Base-by-base conservation (phyloP, 2,329 filamentous ascomycete species). In the Botrytis medusae region DNA sequence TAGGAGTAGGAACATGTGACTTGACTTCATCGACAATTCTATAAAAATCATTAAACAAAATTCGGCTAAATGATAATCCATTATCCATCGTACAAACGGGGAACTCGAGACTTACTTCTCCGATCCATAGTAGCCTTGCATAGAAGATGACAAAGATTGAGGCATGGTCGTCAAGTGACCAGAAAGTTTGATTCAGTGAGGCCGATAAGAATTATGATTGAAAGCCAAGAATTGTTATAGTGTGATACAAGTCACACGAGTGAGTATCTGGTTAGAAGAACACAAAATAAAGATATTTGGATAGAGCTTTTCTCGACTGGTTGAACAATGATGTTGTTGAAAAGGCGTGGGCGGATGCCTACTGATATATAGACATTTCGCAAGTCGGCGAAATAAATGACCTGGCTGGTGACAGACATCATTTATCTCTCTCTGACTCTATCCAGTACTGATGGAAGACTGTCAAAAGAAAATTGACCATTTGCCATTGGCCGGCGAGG, bases 131-230 rank as follows among this genome's bases (percentile, higher is more conserved):
- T 42, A 72, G 71, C 71, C 71, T 72, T 61, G 71, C 51, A 72
- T 37, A 18, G 71, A 72, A 20, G 71, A 72, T 51, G 71, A 72
- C 25, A 72, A 42, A 20, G 71, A 72, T 69, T 69, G 71, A 34
- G 63, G 63, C 71, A 72, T 72, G 25, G 20, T 14, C n/a, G n/a
- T 48, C 10, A 54, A 42, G 34, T 57, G 64, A 37, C 25, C 20
- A 29, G 44, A 20, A n/a, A 22, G 20, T 20, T 60, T 40, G 40
- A 20, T 40, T n/a, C 8, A 48, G 51, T n/a, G 51, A 69, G 42
- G 54, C 51, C 60, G 42, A 29, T 48, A 25, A 22, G 22, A 48
- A n/a, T 57, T 64, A 8, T 22, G 18, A 34, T n/a, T 20, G 37
- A 34, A 54, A 44, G 40, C 42, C 25, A 42, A 42, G 6, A 57